Base-by-base conservation (phyloP, 768 basidiomycete species). In the Trametes cingulata region DNA sequence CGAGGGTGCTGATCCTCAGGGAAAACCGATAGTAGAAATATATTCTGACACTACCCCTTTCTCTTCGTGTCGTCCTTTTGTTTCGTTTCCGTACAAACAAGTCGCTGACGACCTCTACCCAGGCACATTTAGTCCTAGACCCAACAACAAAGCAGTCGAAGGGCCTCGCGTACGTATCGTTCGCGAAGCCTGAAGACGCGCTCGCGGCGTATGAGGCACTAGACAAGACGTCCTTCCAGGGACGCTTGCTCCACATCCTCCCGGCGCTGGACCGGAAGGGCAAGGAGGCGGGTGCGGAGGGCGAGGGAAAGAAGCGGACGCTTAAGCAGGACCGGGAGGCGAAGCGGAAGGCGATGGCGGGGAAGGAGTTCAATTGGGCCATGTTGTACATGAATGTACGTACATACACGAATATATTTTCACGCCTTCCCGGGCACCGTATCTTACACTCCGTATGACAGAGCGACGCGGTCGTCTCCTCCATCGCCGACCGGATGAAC, bases 351-450 rank as follows among this genome's bases (percentile, higher is more conserved):
- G 78, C 82, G 12, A 75, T 70, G 35, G 87, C 90, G 15, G 87
- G 88, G 33, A 86, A 87, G 62, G 90, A 89, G 57, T 94, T 95
- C 69, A 93, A 93, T 72, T 96, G 93, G 94, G 86, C 88, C 52
- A 90, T 94, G 82, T 72, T 98, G 57, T 98, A 95, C 70, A 95
- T 98, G 93, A 98, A 98, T 80, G 96, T 97, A 78, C 74, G 93
- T 87, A 64, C 61, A 48, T 53, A 56, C 46, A 50, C 66, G 42
- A 62, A 69, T 69, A 71, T 65, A 71, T 69, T 55, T 69, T 36
- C 50, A 49, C 35, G 19, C 68, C 55, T 69, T 35, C 50, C 50
- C 37, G 15, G 22, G 9, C 3, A 22, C 9, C 9, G 25, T 8
- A 19, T 29, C 41, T 20, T 45, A 63, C 58, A 40, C 67, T 19